phyloP scores from a whole-genome alignment of 805 yeast species.

The Komagataella mondaviorum region DNA sequence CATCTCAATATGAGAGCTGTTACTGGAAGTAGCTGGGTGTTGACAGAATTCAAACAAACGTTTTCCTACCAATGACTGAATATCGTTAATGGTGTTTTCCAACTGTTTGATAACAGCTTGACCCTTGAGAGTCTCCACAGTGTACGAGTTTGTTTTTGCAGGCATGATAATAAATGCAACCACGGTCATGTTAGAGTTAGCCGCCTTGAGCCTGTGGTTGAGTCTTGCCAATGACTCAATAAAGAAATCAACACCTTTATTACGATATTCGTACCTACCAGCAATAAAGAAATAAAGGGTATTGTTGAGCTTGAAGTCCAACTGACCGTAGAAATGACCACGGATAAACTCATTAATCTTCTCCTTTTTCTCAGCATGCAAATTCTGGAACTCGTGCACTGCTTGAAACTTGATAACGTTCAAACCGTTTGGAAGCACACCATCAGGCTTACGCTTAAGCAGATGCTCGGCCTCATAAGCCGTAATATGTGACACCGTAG shows the following conservation, averaged over 20 bases:
- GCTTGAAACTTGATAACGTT: conserved; percentile 95
- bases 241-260: conserved; percentile 92
- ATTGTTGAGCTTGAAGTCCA: conserved; percentile 87
- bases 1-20: conserved; percentile 33
- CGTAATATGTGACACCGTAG: conserved; percentile 96
- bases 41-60: conserved; percentile 81
- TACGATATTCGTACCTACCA: conserved; percentile 93
- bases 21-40: conserved; percentile 25
- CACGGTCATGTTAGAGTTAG: conserved; percentile 79
- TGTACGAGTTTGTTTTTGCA: conserved; percentile 84
- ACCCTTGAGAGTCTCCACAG: conserved; percentile 90
- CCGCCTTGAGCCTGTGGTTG: conserved; percentile 72
- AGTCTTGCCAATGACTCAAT: conserved; percentile 87
- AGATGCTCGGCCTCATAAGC: conserved; percentile 90
- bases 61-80: conserved; percentile 75
- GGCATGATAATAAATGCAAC: conserved; percentile 99
- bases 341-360: conserved; percentile 89
- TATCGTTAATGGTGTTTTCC: conserved; percentile 79
- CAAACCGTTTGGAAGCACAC: conserved; percentile 92
- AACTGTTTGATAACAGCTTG: conserved; percentile 92
- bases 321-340: conserved; percentile 95
- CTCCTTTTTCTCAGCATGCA: conserved; percentile 85
- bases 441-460: conserved; percentile 92
- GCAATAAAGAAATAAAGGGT: conserved; percentile 93
- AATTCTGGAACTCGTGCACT: conserved; percentile 93